Base-by-base conservation (phyloP, 306 rosid species). In the Begonia peltatifolia region DNA sequence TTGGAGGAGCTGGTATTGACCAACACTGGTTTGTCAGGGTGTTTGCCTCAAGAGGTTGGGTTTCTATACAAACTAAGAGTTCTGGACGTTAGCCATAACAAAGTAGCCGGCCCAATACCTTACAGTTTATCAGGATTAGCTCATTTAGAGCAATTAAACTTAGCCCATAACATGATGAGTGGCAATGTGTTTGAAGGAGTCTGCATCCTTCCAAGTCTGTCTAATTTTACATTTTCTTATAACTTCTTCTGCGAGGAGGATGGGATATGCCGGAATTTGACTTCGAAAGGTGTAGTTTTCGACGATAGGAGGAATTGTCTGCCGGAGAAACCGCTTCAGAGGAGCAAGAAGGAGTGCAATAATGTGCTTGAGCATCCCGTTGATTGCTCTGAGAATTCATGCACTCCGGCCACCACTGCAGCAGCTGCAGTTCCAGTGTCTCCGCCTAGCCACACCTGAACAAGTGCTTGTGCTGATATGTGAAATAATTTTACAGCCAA, bases 181-280 rank as follows among this genome's bases (percentile, higher is more conserved):
- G 97, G 94, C 44, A 57, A 36, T 44, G 89, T 89, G 18, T 79
- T 75, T 2, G 68, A 54, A 42, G 94, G 87, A 18, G 71, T 89
- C 46, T 89, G 97, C 48, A 60, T 42, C 43, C 66, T 90, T 58
- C 94, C 97, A 13, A 76, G 61, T 68, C 70, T 85, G 79, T 54
- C 44, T 12, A 89, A 89, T 60, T 76, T 89, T 59, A 85, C 95
- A 0, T 51, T 82, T 58, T 80, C 95, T 44, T 78, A 76, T 44
- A 85, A 89, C 77, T 89, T 66, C 64, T 85, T 79, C 52, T 79
- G 97, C 38, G 97, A 85, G 68, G 95, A 85, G 71, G 87, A 72
- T 35, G 87, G 82, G 10, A 56, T 74, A 13, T 89, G 97, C 57
- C 70, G 66, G 73, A 81, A 81, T 53, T 46, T 76, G 75, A 76